A percentile compares a stretch with the other conserved stretches of the same genome.
These are phyloP conservation scores for Monosporascus ibericus DNA, from an alignment of 2,329 filamentous ascomycete genomes.

Conservation along the genomic window DNA sequence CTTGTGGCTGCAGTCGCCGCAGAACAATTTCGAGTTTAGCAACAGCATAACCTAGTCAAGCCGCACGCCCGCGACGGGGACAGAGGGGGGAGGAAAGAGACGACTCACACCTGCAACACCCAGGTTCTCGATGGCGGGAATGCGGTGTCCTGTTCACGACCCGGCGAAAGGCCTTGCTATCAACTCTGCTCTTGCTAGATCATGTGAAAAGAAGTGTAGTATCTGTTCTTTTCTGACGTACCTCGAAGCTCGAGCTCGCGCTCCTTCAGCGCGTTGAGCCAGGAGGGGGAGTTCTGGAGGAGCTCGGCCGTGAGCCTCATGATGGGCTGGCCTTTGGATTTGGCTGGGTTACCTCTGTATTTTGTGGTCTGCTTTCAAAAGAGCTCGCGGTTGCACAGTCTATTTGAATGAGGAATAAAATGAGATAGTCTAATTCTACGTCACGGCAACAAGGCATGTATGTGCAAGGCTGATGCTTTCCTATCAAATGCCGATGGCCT, in stretches of 20 bases:
- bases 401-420: no score
- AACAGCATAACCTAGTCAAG: background rate
- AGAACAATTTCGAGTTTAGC: background rate
- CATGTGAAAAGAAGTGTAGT: constrained; percentile 63
- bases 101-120: constrained; percentile 80
- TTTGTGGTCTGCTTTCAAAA: background rate
- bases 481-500: background rate
- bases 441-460: background rate
- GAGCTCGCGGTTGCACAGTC: no score
- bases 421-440: background rate
- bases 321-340: constrained; percentile 22
- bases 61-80: background rate
- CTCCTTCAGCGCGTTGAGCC: constrained; percentile 97
- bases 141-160: constrained; percentile 81
- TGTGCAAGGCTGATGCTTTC: background rate
- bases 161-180: constrained; percentile 58
- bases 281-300: constrained; percentile 90
- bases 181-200: constrained; percentile 65
- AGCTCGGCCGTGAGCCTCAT: constrained; percentile 97
- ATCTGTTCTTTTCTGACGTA: constrained; percentile 96
- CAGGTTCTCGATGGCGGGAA: constrained; percentile 94
- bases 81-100: constrained; percentile 3
- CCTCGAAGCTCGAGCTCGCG: constrained; percentile 98
- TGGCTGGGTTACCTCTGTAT: background rate
- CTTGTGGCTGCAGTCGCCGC: constrained; percentile 64